Base-by-base conservation (phyloP, 2,329 filamentous ascomycete genomes). In the Penicillium sp. region DNA sequence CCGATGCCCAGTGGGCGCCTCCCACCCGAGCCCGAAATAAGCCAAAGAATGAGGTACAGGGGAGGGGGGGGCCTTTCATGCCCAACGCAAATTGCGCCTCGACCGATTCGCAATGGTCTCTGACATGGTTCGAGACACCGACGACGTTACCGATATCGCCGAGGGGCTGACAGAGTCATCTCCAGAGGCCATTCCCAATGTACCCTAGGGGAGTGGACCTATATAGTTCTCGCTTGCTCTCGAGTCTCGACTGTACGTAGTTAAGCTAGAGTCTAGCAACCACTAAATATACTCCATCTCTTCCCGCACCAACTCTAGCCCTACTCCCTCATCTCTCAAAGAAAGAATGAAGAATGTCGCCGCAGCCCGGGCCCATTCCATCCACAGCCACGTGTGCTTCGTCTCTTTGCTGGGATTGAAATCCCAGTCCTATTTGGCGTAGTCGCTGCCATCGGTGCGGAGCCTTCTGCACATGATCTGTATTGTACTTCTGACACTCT, bases 31-130 rank as follows among this genome's bases (percentile, higher is more conserved):
- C 58, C 60, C 51, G 23, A 56, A 60, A 53, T 48, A 17, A 42
- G 46, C 42, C 46, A 53, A 51, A 49, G 24, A 36, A 48, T 50
- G 42, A 37, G 32, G n/a, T n/a, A n/a, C n/a, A n/a, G n/a, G n/a
- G n/a, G n/a, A n/a, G n/a, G n/a, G 46, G 41, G 34, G 32, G 41
- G 47, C 46, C 52, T 59, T 62, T 61, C 59, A 58, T 62, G 60
- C 60, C 60, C 58, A 61, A 62, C 49, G 54, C 55, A 46, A 44
- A 20, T 52, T 37, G 43, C 53, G 40, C 58, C 58, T 56, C 52
- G 47, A 33, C 50, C 45, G 29, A 50, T 58, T 58, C 20, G 27
- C 44, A 52, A 56, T 53, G n/a, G 29, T 44, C 7, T 17, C 15
- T 30, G 18, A 32, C 32, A 10, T 20, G 26, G 26, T 7, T 27